Conservation (phyloP, 257 asterid species). For the Oldenlandia corymbosa region DNA sequence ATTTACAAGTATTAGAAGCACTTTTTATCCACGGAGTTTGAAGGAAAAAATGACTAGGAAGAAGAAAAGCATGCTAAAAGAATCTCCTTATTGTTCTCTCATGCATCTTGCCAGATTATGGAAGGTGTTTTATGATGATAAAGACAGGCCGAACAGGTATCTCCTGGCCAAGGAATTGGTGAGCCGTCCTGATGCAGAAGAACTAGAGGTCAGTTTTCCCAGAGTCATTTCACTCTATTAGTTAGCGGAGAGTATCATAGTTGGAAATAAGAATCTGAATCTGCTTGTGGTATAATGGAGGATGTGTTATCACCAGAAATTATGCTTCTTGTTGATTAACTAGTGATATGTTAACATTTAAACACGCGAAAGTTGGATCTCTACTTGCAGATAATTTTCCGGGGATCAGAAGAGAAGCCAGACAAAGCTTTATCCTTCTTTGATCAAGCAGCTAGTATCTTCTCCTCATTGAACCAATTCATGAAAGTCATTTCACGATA, state of each 20-base stretch:
- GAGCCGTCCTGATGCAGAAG: slow-evolving; percentile 78
- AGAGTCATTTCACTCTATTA: neutral
- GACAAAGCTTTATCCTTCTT: slow-evolving; percentile 57
- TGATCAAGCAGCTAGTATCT: slow-evolving; percentile 76
- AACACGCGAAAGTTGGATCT: neutral
- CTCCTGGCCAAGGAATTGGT: slow-evolving; percentile 75
- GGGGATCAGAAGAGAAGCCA: slow-evolving; percentile 41
- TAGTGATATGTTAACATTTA: neutral
- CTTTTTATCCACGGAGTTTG: neutral
- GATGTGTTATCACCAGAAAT: neutral
- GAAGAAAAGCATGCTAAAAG: neutral
- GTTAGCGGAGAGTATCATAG: no score
- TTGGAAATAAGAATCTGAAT: neutral
- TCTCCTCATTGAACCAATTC: slow-evolving; percentile 80
- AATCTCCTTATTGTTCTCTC: neutral
- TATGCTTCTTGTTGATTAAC: neutral
- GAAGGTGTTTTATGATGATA: slow-evolving; percentile 93
- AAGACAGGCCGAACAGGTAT: slow-evolving; percentile 82
- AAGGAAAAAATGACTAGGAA: neutral
- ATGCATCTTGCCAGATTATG: slow-evolving; percentile 42
- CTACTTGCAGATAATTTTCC: slow-evolving; percentile 56
- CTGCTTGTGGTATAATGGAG: neutral
- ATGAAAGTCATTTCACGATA: slow-evolving; percentile 83
- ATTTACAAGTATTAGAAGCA: neutral
- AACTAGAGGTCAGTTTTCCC: slow-evolving; percentile 70